These are phyloP conservation scores for Polytolypa hystricis DNA, from an alignment of 2,329 filamentous ascomycete species.

Conservation along the genomic window DNA sequence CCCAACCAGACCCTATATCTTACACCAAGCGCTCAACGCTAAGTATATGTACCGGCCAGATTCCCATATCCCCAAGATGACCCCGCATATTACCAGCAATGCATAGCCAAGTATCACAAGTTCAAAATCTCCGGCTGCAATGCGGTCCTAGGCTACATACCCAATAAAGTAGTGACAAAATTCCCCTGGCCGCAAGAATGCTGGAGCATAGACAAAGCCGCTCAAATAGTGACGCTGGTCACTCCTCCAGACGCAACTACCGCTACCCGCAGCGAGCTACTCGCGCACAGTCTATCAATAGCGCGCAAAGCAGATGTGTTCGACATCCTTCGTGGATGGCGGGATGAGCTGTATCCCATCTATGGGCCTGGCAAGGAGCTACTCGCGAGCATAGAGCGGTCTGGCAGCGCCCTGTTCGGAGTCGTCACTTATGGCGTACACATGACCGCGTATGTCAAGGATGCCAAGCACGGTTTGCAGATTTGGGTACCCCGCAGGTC, in stretches of 20 bases:
- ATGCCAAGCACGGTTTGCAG: constrained; percentile 48
- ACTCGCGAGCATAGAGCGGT: constrained; percentile 67
- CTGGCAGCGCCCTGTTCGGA: constrained; percentile 62
- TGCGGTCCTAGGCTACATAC: constrained; percentile 51
- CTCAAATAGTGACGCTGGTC: constrained; percentile 53
- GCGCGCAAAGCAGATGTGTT: constrained; percentile 66
- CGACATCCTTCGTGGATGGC: constrained; percentile 64
- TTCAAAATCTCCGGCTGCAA: constrained; percentile 58
- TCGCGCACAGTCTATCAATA: constrained; percentile 49
- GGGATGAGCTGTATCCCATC: constrained; percentile 69
- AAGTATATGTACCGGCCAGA: constrained; percentile 32
- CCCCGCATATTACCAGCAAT: constrained; percentile 43
- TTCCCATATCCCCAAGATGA: constrained; percentile 64
- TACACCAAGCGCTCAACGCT: not conserved
- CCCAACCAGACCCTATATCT: not conserved
- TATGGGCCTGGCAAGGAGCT: constrained; percentile 50
- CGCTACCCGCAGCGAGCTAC: constrained; percentile 48
- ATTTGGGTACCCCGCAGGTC: constrained; percentile 79
- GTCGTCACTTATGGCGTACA: constrained; percentile 70
- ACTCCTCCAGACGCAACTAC: constrained; percentile 46
- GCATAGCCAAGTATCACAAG: constrained; percentile 46
- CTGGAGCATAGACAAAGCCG: constrained; percentile 48
- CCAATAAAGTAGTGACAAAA: constrained; percentile 35
- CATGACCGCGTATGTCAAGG: constrained; percentile 60
- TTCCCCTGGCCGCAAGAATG: constrained; percentile 43